phyloP scores from a whole-genome alignment of 2,329 filamentous ascomycete genomes.

The Blastomyces percursus region DNA sequence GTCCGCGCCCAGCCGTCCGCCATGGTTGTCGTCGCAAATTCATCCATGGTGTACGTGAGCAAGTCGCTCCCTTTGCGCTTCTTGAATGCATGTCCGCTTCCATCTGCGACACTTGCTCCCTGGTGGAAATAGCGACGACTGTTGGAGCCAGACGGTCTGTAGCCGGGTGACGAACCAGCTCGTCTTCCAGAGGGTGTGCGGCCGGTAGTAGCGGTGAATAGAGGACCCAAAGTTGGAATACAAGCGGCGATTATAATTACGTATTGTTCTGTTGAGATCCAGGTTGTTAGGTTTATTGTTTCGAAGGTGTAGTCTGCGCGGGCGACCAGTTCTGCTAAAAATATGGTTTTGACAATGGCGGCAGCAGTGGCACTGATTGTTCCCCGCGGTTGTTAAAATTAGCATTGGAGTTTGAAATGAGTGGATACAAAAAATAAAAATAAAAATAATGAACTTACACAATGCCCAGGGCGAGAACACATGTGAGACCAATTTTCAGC shows the following conservation, averaged over 20 bases:
- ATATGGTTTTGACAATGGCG: constrained; percentile 9
- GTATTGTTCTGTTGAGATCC: constrained; percentile 11
- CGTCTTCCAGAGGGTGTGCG: constrained; percentile 1
- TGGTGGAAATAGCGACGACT: not conserved
- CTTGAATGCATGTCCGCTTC: not conserved
- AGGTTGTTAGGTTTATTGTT: constrained; percentile 6
- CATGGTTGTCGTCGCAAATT: constrained; percentile 5
- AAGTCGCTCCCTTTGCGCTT: not conserved
- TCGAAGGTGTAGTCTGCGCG: constrained; percentile 10
- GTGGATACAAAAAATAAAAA: not conserved
- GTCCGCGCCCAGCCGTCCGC: not conserved
- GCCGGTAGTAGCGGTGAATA: constrained; percentile 4
- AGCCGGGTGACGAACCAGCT: not conserved
- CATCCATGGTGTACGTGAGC: constrained; percentile 1
- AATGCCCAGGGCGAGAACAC: constrained; percentile 9
- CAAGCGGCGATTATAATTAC: constrained; percentile 13
- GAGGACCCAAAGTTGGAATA: constrained; percentile 9
- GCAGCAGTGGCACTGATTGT: constrained; percentile 8
- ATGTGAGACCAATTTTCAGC: constrained; percentile 8
- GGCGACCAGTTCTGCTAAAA: constrained; percentile 5
- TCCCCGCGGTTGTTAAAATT: not conserved
- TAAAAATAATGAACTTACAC: constrained; percentile 4
- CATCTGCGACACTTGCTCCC: not conserved
- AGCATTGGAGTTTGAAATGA: not conserved
- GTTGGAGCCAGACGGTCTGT: not conserved